Evolutionary conservation across 2,329 filamentous ascomycete species (phyloP), one percentile per base, ranked within the genome.

Genomic region (Fusarium virguliforme): DNA sequence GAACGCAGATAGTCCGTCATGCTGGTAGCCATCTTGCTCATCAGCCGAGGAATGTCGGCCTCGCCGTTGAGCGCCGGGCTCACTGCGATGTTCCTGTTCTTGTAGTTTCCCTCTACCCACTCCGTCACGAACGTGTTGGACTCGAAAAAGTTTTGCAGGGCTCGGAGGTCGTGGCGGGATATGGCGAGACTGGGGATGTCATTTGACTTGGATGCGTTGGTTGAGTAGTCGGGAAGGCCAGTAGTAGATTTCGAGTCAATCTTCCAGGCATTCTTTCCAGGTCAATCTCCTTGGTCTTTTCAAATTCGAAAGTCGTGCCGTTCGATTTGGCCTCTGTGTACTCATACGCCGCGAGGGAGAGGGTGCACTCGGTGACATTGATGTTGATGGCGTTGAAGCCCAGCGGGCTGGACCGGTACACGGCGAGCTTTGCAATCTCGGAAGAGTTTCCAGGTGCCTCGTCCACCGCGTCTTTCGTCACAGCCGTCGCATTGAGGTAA

Each of bases 1-100:
- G 51, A 15, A 4, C 68, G 65, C 9, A 70, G 8, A 46, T 65
- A 68, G 30, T 70, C 65, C 15, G 67, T 62, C 67, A 70, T 70
- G 34, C 61, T 60, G 1, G 28, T 43, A 5, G 64, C 61, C 67
- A 70, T 65, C 30, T 41, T 65, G 6, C 59, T 28, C 40, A 70
- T 62, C 8, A 58, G 37, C 40, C 28, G 8, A 0, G 8, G 15
- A 8, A 70, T 30, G n/a, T 67, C 50, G 32, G 67, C 67, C n/a
- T 57, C 48, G 3, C 65, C 67, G 9, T 4, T 48, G 1, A 70
- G 58, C 4, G 67, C 64, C 4, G 67, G 58, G 34, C 65, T 65
- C 13, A 70, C 26, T 8, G 53, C 65, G 3, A 38, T 18, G 48
- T 64, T 64, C 18, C n/a, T 24, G 15, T 70, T 70, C 1, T 53